phyloP scores from a whole-genome alignment of 495 filamentous ascomycete species.

The Aspergillus asperescens region DNA sequence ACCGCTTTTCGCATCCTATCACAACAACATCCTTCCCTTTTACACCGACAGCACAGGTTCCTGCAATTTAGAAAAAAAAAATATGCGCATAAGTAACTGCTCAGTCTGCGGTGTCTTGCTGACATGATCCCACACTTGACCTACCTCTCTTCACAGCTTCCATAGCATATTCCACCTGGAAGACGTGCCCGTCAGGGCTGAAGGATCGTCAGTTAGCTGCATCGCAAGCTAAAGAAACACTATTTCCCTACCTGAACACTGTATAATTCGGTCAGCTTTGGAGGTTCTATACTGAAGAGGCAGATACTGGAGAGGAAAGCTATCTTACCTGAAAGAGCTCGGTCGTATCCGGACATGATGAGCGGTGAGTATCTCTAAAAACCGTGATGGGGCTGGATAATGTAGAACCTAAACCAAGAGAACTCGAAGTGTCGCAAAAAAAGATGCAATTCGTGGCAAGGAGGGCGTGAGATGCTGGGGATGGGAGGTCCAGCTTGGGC shows the following conservation, averaged over 20 bases:
- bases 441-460: constrained; percentile 19
- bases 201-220: constrained; percentile 26
- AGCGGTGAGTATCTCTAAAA: constrained; percentile 11
- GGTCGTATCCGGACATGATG: constrained; percentile 88
- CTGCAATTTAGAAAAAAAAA: constrained; percentile 36
- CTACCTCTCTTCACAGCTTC: constrained; percentile 97
- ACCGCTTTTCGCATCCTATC: constrained; percentile 95
- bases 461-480: constrained; percentile 12
- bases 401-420: background rate
- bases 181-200: constrained; percentile 98
- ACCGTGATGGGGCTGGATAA: constrained; percentile 1
- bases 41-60: constrained; percentile 95
- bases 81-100: background rate
- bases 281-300: constrained; percentile 46
- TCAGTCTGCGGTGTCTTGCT: background rate
- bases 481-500: constrained; percentile 10
- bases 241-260: constrained; percentile 29
- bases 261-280: constrained; percentile 15
- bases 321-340: constrained; percentile 85
- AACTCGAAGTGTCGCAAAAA: constrained; percentile 4
- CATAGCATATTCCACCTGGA: constrained; percentile 98
- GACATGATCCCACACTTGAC: constrained; percentile 4
- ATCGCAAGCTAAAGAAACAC: constrained; percentile 8
- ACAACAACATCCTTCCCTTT: constrained; percentile 94
- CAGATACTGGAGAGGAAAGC: constrained; percentile 21